Evolutionary conservation across 192 early-diverging fungal genomes (phyloP).

Genomic region (Umbelopsis sp.): DNA sequence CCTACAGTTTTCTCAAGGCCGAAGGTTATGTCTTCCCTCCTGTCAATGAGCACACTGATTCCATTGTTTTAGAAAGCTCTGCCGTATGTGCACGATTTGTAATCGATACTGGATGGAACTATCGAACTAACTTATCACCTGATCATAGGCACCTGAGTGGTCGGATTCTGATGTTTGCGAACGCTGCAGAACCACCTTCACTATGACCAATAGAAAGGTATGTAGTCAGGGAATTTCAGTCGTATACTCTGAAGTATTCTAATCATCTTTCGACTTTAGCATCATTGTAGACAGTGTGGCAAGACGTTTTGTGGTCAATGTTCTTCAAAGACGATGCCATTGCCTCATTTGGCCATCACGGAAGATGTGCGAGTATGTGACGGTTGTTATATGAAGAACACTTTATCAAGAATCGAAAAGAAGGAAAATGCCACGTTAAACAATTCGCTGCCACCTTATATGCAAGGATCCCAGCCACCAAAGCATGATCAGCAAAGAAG

Average conservation of each 20-base stretch:
- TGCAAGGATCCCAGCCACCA: not conserved
- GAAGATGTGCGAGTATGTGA: constrained; percentile 96
- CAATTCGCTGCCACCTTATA: not conserved
- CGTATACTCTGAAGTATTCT: not conserved
- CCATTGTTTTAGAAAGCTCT: constrained; percentile 81
- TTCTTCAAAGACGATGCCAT: constrained; percentile 82
- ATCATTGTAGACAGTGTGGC: constrained; percentile 98
- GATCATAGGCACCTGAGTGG: constrained; percentile 90
- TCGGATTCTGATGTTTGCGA: constrained; percentile 92
- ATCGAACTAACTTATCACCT: not conserved
- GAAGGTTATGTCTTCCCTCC: constrained; percentile 80
- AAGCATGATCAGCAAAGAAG: constrained; percentile 23
- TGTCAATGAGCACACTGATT: constrained; percentile 58
- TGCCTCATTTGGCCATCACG: constrained; percentile 87
- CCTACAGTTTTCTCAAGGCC: constrained; percentile 80
- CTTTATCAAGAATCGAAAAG: constrained; percentile 29
- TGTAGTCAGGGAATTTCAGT: not conserved
- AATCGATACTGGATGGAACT: not conserved
- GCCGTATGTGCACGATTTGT: constrained; percentile 58
- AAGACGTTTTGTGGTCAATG: constrained; percentile 91
- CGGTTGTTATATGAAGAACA: constrained; percentile 78
- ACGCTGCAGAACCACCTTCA: constrained; percentile 92
- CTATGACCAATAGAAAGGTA: constrained; percentile 90
- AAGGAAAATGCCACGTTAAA: constrained; percentile 20
- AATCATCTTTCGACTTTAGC: constrained; percentile 44